These are phyloP conservation scores for Cercospora zeae-maydis DNA, from an alignment of 2,329 filamentous ascomycete genomes.

Conservation along the genomic window DNA sequence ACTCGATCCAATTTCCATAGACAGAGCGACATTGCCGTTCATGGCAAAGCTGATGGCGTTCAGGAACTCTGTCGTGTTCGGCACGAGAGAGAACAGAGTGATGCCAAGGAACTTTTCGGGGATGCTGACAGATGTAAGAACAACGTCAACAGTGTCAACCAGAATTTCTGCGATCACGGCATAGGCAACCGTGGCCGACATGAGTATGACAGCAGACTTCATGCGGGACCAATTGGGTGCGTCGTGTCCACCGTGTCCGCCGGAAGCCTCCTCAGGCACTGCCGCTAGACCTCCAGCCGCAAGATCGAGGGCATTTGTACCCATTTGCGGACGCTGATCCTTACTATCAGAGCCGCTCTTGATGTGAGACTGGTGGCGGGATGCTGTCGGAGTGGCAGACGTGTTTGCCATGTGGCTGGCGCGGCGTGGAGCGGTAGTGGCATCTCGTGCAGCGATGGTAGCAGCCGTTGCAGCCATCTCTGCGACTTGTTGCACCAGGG, in stretches of 20 bases:
- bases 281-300: conserved; percentile 30
- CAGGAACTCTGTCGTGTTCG: conserved; percentile 97
- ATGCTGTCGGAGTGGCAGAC: conserved; percentile 11
- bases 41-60: conserved; percentile 99
- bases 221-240: conserved; percentile 96
- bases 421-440: conserved; percentile 52
- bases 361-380: conserved; percentile 20
- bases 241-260: conserved; percentile 70
- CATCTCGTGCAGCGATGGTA: conserved; percentile 79
- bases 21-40: conserved; percentile 98
- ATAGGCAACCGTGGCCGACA: conserved; percentile 85
- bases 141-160: conserved; percentile 95
- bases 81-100: conserved; percentile 91
- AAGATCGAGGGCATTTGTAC: conserved; percentile 28
- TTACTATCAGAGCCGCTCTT: conserved; percentile 11
- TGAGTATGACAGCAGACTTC: conserved; percentile 85
- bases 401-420: conserved; percentile 43
- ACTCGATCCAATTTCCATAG: conserved; percentile 97
- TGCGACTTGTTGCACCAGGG: conserved; percentile 78
- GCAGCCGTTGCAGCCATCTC: conserved; percentile 92
- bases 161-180: conserved; percentile 97
- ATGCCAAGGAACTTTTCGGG: conserved; percentile 98
- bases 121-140: conserved; percentile 82
- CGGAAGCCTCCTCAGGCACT: conserved; percentile 30
- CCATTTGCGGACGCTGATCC: conserved; percentile 8